Percentiles rank a stretch among this genome's conserved stretches.
Evolutionary conservation across 108 stramenopile genomes (phyloP).

Genomic region (Fistulifera solaris): DNA sequence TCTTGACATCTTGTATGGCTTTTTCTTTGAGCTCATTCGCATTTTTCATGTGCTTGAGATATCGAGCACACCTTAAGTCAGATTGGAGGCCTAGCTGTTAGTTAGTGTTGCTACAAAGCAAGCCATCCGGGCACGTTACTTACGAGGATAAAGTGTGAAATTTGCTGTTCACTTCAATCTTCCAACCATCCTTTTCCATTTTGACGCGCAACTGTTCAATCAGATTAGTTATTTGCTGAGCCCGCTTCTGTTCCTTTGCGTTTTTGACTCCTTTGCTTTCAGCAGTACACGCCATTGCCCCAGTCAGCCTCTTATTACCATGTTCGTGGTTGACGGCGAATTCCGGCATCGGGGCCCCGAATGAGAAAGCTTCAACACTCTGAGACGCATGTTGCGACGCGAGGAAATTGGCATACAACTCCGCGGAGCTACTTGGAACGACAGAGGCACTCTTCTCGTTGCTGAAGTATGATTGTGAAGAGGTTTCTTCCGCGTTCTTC

Average conservation of each 20-base stretch:
- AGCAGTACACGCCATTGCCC: conserved; percentile 9
- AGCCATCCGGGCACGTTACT: conserved; percentile 15
- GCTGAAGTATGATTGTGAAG: not conserved
- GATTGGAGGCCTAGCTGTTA: too few relatives aligned
- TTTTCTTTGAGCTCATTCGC: conserved; percentile 55
- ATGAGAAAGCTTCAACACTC: not conserved
- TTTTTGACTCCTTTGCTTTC: conserved; percentile 31
- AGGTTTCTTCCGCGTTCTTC: not conserved
- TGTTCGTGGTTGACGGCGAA: not conserved
- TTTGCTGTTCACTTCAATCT: conserved; percentile 65
- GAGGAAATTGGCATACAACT: conserved; percentile 1
- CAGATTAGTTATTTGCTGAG: conserved; percentile 68
- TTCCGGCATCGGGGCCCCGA: not conserved
- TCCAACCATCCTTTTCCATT: conserved; percentile 74
- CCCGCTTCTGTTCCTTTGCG: conserved; percentile 63
- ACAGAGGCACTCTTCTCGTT: not conserved
- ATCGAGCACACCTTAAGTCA: conserved; percentile 72
- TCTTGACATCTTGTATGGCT: conserved; percentile 40
- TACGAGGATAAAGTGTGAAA: conserved; percentile 74
- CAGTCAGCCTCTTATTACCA: not conserved
- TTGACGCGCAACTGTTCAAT: conserved; percentile 56
- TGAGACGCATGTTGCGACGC: conserved; percentile 1
- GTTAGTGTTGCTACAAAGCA: too few relatives aligned
- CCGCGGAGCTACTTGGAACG: not conserved
- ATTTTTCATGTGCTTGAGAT: conserved; percentile 56